Evolutionary conservation across 768 basidiomycete genomes (phyloP), one percentile per base, ranked within the genome.

Genomic region (Termitomyces bulborhizus): DNA sequence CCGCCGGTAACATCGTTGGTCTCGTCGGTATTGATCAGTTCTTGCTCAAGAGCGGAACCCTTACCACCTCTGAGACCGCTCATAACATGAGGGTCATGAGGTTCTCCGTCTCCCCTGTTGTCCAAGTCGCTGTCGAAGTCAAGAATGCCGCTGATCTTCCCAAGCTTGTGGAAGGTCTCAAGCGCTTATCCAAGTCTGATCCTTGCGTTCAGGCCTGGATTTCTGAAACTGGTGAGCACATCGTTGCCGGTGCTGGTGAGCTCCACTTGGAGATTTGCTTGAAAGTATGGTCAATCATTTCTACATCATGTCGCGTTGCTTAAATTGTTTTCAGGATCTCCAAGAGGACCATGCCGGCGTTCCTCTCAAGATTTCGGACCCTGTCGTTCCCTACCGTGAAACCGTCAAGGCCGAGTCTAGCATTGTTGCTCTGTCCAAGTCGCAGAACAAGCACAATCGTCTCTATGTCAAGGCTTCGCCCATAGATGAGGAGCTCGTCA

Each of bases 31-130:
- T 99, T 66, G 96, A 99, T 76, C 97, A 99, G 77, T 99, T 98
- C 91, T 76, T 99, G 79, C 87, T 99, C 73, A 98, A 98, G 85
- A 93, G 85, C 63, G 96, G 96, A 71, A 99, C 96, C 60, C 83
- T 99, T 66, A 99, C 96, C 57, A 85, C 89, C 59, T 93, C 93
- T 51, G 96, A 98, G 76, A 96, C 93, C 48, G 95, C 96, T 48
- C 96, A 98, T 82, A 99, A 99, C 83, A 96, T 99, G 93, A 92
- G 80, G 79, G 93, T 98, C 73, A 98, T 98, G 96, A 93, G 89
- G 77, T 97, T 97, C 84, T 98, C 95, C 71, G 95, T 98, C 55
- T 98, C 95, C 36, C 96, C 96, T 63, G 95, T 99, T 78, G 96
- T 99, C 36, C 96, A 85, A 70, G 93, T 98, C 67, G 93, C 96